These are phyloP conservation scores for Alternaria dauci DNA, from an alignment of 2,329 filamentous ascomycete genomes.

Conservation along the genomic window DNA sequence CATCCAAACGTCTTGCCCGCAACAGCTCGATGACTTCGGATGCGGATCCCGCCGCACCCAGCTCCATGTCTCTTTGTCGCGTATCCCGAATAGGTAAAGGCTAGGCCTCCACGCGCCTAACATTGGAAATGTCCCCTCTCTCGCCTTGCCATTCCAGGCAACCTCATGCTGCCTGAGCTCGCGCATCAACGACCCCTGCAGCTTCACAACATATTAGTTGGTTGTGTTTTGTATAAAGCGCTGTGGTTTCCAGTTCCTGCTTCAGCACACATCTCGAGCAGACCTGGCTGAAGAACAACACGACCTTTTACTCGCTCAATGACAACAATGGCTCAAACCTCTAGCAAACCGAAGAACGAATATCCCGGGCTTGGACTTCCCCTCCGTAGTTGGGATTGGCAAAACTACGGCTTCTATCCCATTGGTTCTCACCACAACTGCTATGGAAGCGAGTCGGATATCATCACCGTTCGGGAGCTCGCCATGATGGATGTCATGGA, in stretches of 20 bases:
- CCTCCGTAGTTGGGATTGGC: constrained; percentile 10
- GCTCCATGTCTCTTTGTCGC: not conserved
- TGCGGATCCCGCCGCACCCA: not conserved
- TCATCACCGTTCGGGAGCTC: constrained; percentile 49
- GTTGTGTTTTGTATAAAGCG: no score
- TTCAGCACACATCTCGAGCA: not conserved
- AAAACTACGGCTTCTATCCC: constrained; percentile 16
- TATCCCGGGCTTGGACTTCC: constrained; percentile 34
- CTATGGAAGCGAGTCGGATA: constrained; percentile 8
- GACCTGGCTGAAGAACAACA: not conserved
- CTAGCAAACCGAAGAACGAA: not conserved
- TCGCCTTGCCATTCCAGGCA: not conserved
- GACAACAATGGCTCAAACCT: not conserved
- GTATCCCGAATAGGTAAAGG: not conserved
- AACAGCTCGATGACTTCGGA: not conserved
- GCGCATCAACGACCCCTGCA: not conserved
- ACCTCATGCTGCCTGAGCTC: not conserved
- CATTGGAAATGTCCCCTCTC: not conserved
- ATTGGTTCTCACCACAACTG: constrained; percentile 26
- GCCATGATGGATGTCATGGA: constrained; percentile 53
- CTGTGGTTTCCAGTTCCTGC: not conserved
- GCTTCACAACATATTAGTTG: no score
- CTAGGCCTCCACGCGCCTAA: constrained; percentile 1
- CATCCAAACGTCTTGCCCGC: not conserved
- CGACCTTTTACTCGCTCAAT: not conserved